phyloP scores from a whole-genome alignment of 2,329 filamentous ascomycete species.

The Epichloe sylvatica region DNA sequence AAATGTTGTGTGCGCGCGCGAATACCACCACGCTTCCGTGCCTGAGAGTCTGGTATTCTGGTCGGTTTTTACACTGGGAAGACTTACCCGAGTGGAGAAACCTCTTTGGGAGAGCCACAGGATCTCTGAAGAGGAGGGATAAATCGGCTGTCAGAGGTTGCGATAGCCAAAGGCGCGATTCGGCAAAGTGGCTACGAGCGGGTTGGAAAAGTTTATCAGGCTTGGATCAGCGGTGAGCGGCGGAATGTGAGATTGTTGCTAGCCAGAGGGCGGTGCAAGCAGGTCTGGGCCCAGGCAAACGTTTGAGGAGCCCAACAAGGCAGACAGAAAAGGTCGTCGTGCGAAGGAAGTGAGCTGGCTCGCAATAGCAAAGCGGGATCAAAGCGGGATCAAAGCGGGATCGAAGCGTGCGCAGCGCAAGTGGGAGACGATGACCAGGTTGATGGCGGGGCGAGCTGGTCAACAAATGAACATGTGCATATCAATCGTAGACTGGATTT shows the following conservation, averaged over 20 bases:
- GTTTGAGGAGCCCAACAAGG: neutral
- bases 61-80: neutral
- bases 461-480: neutral
- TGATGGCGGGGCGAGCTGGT: constrained; percentile 3
- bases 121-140: constrained; percentile 1
- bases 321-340: neutral
- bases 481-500: neutral
- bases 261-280: neutral
- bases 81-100: constrained; percentile 1
- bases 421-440: neutral
- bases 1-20: neutral
- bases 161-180: neutral
- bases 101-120: neutral
- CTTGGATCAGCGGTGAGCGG: constrained; percentile 3
- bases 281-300: neutral
- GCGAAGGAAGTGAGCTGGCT: neutral
- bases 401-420: neutral
- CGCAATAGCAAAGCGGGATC: neutral
- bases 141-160: neutral
- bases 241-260: neutral
- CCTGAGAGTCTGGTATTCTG: neutral
- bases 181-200: constrained; percentile 1
- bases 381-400: neutral
- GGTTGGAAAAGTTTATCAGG: neutral
- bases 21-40: neutral